Conservation (phyloP, 208 protist species). For the Crithidia acanthocephali region DNA sequence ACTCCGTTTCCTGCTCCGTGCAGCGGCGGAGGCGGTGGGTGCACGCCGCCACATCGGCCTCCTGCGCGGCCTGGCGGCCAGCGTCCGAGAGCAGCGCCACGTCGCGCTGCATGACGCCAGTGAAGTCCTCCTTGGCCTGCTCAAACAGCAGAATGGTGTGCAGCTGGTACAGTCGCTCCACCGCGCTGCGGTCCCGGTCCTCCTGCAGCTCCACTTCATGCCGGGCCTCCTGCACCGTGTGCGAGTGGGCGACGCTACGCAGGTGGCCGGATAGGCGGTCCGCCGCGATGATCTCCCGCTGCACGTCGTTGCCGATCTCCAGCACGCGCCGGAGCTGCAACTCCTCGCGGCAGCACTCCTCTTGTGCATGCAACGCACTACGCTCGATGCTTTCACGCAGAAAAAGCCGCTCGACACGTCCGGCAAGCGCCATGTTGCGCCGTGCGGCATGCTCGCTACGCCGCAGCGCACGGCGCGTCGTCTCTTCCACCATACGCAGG, state of each 20-base stretch:
- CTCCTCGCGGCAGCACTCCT: constrained; percentile 34
- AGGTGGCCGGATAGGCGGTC: constrained; percentile 19
- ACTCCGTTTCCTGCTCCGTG: constrained; percentile 40
- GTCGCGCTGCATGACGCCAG: constrained; percentile 24
- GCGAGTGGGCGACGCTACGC: constrained; percentile 22
- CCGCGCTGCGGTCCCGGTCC: constrained; percentile 7
- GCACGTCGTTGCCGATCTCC: constrained; percentile 50
- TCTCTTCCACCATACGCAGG: constrained; percentile 35
- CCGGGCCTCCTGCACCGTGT: constrained; percentile 9
- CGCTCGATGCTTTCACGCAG: constrained; percentile 20
- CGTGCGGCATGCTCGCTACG: constrained; percentile 1
- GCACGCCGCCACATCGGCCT: constrained; percentile 6
- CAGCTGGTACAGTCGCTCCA: constrained; percentile 28
- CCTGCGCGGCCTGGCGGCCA: constrained; percentile 10
- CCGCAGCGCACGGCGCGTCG: constrained; percentile 24
- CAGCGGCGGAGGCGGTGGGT: constrained; percentile 16
- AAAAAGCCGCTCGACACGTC: constrained; percentile 1
- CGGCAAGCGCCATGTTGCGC: background rate
- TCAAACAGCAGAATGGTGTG: constrained; percentile 25
- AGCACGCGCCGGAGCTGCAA: constrained; percentile 44
- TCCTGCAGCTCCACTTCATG: constrained; percentile 24
- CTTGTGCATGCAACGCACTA: constrained; percentile 8
- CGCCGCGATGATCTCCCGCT: constrained; percentile 28
- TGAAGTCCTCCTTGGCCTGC: constrained; percentile 20
- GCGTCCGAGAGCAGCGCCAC: constrained; percentile 20